Percentiles rank a stretch among this genome's conserved stretches.
These are phyloP conservation scores for Lycium ferocissimum DNA, from an alignment of 257 asterid genomes.

Conservation along the genomic window DNA sequence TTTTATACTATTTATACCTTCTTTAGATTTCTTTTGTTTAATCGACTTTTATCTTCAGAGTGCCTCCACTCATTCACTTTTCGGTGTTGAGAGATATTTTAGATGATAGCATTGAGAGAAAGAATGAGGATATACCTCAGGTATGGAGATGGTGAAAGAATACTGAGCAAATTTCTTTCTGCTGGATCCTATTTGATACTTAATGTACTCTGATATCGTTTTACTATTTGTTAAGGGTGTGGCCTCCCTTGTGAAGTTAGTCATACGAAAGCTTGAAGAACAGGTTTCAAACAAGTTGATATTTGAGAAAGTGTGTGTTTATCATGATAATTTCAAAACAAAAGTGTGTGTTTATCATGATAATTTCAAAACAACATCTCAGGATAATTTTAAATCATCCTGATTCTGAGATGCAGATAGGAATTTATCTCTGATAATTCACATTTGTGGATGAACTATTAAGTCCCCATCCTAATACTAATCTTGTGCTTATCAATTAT, in stretches of 20 bases:
- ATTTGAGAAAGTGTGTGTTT: slow-evolving; percentile 65
- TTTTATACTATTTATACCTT: slow-evolving; percentile 6
- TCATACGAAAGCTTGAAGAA: slow-evolving; percentile 86
- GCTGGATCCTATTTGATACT: slow-evolving; percentile 32
- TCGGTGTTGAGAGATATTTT: slow-evolving; percentile 65
- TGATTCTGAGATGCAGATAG: too few species aligned
- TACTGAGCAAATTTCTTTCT: slow-evolving; percentile 14
- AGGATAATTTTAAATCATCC: too few species aligned
- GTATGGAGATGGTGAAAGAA: slow-evolving; percentile 51
- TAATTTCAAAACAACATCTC: too few species aligned
- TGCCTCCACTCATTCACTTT: slow-evolving; percentile 75
- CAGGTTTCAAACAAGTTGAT: slow-evolving; percentile 71
- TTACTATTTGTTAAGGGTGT: slow-evolving; percentile 60
- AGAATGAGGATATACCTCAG: slow-evolving; percentile 80
- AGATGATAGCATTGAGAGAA: slow-evolving; percentile 80
- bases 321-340: not conserved
- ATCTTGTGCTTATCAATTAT: not conserved
- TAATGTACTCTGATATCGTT: slow-evolving; percentile 35
- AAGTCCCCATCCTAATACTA: too few species aligned
- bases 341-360: too few species aligned
- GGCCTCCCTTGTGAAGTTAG: slow-evolving; percentile 80
- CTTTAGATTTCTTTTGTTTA: slow-evolving; percentile 32
- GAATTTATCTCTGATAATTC: too few species aligned
- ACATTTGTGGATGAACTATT: too few species aligned
- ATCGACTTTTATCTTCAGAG: slow-evolving; percentile 57